These are phyloP conservation scores for Sarocladium kiliense DNA, from an alignment of 2,329 filamentous ascomycete genomes.

Conservation along the genomic window DNA sequence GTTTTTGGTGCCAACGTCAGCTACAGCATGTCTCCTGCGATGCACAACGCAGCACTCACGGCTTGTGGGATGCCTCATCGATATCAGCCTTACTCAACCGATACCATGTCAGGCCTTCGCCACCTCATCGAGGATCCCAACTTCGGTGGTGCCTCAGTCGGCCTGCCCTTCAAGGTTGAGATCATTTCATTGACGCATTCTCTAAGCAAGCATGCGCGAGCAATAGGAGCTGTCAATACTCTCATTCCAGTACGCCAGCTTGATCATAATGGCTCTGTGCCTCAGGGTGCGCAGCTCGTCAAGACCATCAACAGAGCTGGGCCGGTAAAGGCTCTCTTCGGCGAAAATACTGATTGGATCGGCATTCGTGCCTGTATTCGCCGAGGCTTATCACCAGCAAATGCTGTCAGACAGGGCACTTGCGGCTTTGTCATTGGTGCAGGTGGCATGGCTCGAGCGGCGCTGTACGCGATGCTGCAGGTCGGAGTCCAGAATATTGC, in stretches of 20 bases:
- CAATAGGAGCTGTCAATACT: constrained; percentile 73
- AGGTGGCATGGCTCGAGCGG: constrained; percentile 72
- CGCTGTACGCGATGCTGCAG: constrained; percentile 73
- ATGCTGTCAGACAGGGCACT: constrained; percentile 51
- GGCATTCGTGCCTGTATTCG: constrained; percentile 70
- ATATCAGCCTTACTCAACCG: constrained; percentile 60
- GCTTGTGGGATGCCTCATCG: constrained; percentile 62
- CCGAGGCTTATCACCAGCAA: constrained; percentile 67
- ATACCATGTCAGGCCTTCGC: constrained; percentile 57
- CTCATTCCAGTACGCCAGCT: constrained; percentile 64
- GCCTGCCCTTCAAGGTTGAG: constrained; percentile 70
- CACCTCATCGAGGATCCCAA: constrained; percentile 58
- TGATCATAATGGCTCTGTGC: constrained; percentile 50
- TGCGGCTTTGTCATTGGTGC: constrained; percentile 59
- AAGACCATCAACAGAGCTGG: constrained; percentile 56
- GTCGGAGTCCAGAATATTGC: constrained; percentile 72
- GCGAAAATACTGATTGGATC: constrained; percentile 80
- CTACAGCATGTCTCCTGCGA: constrained; percentile 70
- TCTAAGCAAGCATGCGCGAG: constrained; percentile 65
- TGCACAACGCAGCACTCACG: constrained; percentile 68
- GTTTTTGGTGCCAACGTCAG: constrained; percentile 61
- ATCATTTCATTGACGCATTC: constrained; percentile 64
- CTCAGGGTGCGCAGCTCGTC: constrained; percentile 46
- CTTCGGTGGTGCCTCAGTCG: constrained; percentile 69
- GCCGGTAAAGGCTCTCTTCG: constrained; percentile 64